These are phyloP conservation scores for Leishmania gerbilli DNA, from an alignment of 208 protist species.

Conservation along the genomic window DNA sequence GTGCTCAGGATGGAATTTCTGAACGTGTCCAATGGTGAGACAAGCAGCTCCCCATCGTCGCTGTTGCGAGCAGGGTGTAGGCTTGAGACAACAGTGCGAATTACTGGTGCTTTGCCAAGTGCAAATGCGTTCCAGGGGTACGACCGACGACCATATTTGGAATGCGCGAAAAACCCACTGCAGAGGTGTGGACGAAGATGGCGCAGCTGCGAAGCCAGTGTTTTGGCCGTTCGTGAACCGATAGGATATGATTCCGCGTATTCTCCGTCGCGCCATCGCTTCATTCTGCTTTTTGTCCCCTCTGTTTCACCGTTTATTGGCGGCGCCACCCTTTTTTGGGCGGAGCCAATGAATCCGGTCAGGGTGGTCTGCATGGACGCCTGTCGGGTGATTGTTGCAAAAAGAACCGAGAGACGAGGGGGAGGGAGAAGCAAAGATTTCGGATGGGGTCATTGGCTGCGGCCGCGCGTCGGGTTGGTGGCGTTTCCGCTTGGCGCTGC, in stretches of 20 bases:
- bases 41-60: conserved; percentile 15
- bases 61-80: conserved; percentile 6
- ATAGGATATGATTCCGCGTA: neutral
- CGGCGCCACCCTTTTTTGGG: neutral
- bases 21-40: conserved; percentile 17
- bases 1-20: conserved; percentile 28
- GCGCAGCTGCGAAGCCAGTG: neutral
- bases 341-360: neutral
- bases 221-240: neutral
- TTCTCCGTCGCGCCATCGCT: neutral
- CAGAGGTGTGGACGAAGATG: neutral
- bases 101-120: neutral
- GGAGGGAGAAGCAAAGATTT: neutral
- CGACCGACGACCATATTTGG: neutral
- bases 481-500: neutral
- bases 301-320: neutral
- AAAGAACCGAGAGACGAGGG: neutral
- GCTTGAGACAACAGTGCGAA: conserved; percentile 9
- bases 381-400: too few relatives aligned
- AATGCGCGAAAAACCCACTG: neutral
- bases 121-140: neutral
- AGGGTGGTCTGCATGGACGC: neutral
- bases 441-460: neutral
- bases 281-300: neutral
- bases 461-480: too few relatives aligned